Conservation (phyloP, 805 yeast genomes). For the Hermanozyma aechmeae region DNA sequence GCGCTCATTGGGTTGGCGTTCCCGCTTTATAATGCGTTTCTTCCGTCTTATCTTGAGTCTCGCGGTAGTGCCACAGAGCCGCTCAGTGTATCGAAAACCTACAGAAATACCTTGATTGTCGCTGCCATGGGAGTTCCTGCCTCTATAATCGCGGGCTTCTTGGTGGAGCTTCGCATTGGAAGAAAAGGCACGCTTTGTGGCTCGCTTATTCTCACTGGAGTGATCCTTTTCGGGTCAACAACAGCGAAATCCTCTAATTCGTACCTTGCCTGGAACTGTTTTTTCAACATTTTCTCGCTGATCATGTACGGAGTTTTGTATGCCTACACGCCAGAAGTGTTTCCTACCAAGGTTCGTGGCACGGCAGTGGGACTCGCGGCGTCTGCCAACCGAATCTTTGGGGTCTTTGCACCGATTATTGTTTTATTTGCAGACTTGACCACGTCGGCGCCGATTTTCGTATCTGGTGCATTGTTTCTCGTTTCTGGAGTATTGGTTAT, state of each 20-base stretch:
- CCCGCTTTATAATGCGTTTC: conserved; percentile 10
- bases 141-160: conserved; percentile 5
- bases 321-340: conserved; percentile 60
- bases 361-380: conserved; percentile 56
- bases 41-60: conserved; percentile 33
- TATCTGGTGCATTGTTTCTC: conserved; percentile 48
- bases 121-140: conserved; percentile 10
- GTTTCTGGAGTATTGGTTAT: conserved; percentile 29
- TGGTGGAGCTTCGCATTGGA: conserved; percentile 9
- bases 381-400: conserved; percentile 43
- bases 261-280: conserved; percentile 40
- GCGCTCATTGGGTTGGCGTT: conserved; percentile 27
- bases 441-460: conserved; percentile 53
- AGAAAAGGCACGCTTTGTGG: conserved; percentile 17
- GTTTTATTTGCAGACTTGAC: conserved; percentile 45
- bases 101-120: conserved; percentile 8
- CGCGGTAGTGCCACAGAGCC: conserved; percentile 22
- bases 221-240: conserved; percentile 53
- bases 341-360: conserved; percentile 39
- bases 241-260: conserved; percentile 44
- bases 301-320: conserved; percentile 41
- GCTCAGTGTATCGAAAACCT: conserved; percentile 21
- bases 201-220: conserved; percentile 47
- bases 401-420: conserved; percentile 50
- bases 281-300: conserved; percentile 38